Percentiles rank a stretch among this genome's conserved stretches.
These are phyloP conservation scores for Limnanthes douglasii DNA, from an alignment of 345 rosid species.

Conservation along the genomic window DNA sequence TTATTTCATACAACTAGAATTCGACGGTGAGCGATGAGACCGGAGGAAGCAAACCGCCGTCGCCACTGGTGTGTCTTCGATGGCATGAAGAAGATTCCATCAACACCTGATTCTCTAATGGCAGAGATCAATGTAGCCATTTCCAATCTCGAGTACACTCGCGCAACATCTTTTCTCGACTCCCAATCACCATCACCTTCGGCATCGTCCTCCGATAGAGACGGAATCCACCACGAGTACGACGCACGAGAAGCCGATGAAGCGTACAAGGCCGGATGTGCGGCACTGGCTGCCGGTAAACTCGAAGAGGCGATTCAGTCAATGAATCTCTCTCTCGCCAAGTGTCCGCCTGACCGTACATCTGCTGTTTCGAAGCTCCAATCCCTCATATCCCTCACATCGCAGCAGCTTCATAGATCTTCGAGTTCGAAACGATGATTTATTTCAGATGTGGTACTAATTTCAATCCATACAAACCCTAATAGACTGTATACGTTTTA, in stretches of 20 bases:
- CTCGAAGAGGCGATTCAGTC: conserved; percentile 55
- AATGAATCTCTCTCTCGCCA: conserved; percentile 28
- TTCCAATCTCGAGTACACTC: conserved; percentile 31
- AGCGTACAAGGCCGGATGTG: conserved; percentile 53
- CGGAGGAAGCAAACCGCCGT: too few species aligned
- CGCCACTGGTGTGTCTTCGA: conserved; percentile 31
- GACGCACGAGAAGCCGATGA: conserved; percentile 40
- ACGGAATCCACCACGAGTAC: conserved; percentile 14
- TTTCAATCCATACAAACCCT: neutral
- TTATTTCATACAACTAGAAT: too few species aligned
- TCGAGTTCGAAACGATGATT: too few species aligned
- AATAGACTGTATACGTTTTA: neutral
- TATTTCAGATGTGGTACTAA: neutral
- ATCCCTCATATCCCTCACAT: conserved; percentile 20
- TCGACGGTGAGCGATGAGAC: too few species aligned
- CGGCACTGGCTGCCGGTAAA: conserved; percentile 51
- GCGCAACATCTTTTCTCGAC: conserved; percentile 25
- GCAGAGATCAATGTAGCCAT: conserved; percentile 46
- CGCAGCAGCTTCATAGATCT: conserved; percentile 14
- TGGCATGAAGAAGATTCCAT: conserved; percentile 23
- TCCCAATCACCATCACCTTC: conserved; percentile 11
- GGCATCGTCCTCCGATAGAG: conserved; percentile 8
- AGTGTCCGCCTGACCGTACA: conserved; percentile 19
- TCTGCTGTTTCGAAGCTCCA: conserved; percentile 60
- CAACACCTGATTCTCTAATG: conserved; percentile 48